A percentile compares a stretch with the other conserved stretches of the same genome.
Evolutionary conservation across 331 rosid species (phyloP).

Genomic region (Cydonia oblonga): DNA sequence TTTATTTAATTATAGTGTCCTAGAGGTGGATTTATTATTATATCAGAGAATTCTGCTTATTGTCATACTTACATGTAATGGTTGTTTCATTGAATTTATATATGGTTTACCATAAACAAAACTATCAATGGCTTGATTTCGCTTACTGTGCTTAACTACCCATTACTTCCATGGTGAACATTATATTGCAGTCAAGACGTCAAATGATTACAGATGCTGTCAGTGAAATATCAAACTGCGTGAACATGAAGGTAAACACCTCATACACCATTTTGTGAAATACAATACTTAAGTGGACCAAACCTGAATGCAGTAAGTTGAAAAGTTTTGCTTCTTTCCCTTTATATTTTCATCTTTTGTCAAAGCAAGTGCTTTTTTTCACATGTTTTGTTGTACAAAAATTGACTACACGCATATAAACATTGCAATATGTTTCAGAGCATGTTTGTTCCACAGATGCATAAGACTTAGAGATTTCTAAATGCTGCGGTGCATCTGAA

Average conservation of each 20-base stretch:
- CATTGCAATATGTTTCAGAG: not conserved
- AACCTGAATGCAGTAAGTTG: not conserved
- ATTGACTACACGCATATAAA: not conserved
- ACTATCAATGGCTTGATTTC: not conserved
- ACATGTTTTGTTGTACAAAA: not conserved
- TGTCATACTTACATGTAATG: too few species aligned
- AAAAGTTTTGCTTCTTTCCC: not conserved
- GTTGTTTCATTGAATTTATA: not conserved
- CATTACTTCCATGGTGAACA: not conserved
- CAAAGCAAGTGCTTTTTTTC: not conserved
- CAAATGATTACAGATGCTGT: not conserved
- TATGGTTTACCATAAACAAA: too few species aligned
- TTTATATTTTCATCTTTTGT: not conserved
- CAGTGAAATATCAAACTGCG: not conserved
- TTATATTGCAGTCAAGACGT: not conserved
- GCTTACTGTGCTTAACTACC: not conserved
- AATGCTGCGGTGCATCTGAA: not conserved
- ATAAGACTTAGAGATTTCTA: not conserved
- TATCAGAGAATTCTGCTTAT: not conserved
- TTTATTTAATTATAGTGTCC: too few species aligned
- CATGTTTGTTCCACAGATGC: not conserved
- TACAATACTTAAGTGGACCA: not conserved
- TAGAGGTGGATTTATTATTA: not conserved
- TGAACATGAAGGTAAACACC: conserved; percentile 4
- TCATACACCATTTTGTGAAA: not conserved